Conservation (phyloP, 192 early-diverging fungal genomes). For the Entomortierella parvispora region DNA sequence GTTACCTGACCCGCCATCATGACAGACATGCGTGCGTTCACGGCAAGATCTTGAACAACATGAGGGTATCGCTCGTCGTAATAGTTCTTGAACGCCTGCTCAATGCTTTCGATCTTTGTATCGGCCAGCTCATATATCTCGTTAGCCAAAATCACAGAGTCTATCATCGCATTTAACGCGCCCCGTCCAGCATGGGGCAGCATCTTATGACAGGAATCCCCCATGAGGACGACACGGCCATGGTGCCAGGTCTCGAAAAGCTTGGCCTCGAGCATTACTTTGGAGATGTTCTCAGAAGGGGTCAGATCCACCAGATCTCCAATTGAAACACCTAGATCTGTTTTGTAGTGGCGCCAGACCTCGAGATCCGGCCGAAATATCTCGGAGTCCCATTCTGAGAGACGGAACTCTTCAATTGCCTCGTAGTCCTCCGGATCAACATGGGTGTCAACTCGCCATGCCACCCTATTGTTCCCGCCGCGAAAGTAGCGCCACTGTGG, state of each 20-base stretch:
- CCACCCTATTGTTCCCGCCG: no score
- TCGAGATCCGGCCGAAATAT: neutral
- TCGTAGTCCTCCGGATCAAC: neutral
- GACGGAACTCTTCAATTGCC: neutral
- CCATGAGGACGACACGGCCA: conserved; percentile 11
- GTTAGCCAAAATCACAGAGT: conserved; percentile 18
- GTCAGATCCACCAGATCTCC: conserved; percentile 9
- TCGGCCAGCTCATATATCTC: conserved; percentile 18
- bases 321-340: neutral
- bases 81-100: conserved; percentile 17
- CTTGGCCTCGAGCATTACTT: conserved; percentile 21
- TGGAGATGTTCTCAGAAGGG: conserved; percentile 1
- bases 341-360: conserved; percentile 1
- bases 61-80: conserved; percentile 8
- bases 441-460: conserved; percentile 15
- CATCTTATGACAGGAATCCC: conserved; percentile 14
- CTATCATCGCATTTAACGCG: conserved; percentile 12
- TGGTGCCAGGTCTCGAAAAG: conserved; percentile 12
- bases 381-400: conserved; percentile 11
- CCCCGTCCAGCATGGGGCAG: conserved; percentile 18
- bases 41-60: conserved; percentile 5
- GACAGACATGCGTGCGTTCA: conserved; percentile 10
- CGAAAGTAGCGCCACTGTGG: no score
- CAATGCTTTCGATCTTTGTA: conserved; percentile 7
- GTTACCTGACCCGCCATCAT: conserved; percentile 24